phyloP scores from a whole-genome alignment of 1,284 basidiomycete species.

The Porodaedalea pini region DNA sequence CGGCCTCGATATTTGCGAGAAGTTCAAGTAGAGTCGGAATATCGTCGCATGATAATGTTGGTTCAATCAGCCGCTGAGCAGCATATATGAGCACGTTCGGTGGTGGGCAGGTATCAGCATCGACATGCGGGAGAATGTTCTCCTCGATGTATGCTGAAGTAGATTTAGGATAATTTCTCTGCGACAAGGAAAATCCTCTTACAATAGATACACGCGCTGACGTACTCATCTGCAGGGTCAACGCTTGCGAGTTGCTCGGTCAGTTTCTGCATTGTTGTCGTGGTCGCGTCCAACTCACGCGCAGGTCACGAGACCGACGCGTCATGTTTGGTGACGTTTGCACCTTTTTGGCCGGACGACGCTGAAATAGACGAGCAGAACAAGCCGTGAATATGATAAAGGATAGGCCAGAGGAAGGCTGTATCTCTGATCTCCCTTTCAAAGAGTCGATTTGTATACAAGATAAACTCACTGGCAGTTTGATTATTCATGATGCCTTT shows the following conservation, averaged over 20 bases:
- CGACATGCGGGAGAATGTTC: not conserved
- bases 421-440: too few relatives aligned
- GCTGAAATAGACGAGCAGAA: too few relatives aligned
- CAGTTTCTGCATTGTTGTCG: not conserved
- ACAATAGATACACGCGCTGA: not conserved
- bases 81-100: not conserved
- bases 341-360: too few relatives aligned
- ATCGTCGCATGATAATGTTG: not conserved
- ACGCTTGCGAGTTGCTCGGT: not conserved
- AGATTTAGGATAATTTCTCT: not conserved
- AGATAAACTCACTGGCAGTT: too few relatives aligned
- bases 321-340: too few relatives aligned
- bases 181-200: not conserved
- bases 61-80: not conserved
- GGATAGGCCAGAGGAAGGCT: too few relatives aligned
- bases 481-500: too few relatives aligned
- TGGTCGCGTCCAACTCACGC: not conserved
- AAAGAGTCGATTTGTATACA: too few relatives aligned
- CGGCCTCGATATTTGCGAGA: slow-evolving; percentile 3
- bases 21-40: slow-evolving; percentile 8
- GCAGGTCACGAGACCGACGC: too few relatives aligned
- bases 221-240: not conserved
- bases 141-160: not conserved
- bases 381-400: too few relatives aligned
- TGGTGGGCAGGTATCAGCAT: not conserved